Evolutionary conservation across 2,329 filamentous ascomycete species (phyloP), one percentile per base, ranked within the genome.

Genomic region (Calycina herbarum): DNA sequence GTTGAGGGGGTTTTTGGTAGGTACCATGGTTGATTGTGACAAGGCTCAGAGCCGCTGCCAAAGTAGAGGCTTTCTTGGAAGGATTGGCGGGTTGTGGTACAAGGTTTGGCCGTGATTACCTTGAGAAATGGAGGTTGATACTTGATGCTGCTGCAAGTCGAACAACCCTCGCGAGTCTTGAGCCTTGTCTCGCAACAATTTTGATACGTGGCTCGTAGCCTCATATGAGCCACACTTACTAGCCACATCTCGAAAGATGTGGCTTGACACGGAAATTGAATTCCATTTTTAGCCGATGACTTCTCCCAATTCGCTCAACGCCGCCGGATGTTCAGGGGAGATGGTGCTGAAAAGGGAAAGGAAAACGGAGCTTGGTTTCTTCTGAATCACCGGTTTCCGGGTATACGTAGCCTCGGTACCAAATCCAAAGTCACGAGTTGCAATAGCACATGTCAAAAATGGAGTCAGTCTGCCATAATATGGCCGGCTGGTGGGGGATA

Each of bases 391-490:
- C 48, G 20, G n/a, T 51, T 51, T 51, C 45, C n/a, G 45, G 4
- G 48, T 7, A 20, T 54, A 54, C 48, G 13, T 11, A 54, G 48
- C 48, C 48, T 54, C 48, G 48, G 48, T 54, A 54, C 48, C 33
- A 35, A 33, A 17, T 20, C n/a, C 5, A 20, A n/a, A n/a, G 29
- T 38, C 29, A 35, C 56, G 56, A n/a, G 27, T 56, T 24, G n/a
- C 56, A 58, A 27, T n/a, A 24, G 33, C 56, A 61, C 60, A 62
- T 62, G 60, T 40, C 60, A 62, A 62, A 33, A 56, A 56, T 2
- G n/a, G 29, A 35, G 51, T 35, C 42, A 54, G 13, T 54, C 24
- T 56, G 42, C 29, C 48, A 62, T 35, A 35, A 62, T 54, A 13
- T 54, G 48, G 48, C 48, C 48, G 48, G 20, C 20, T 54, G 48